Evolutionary conservation across 148 eudicot species (phyloP), one percentile per base, ranked within the genome.

Genomic region (Silene latifolia): DNA sequence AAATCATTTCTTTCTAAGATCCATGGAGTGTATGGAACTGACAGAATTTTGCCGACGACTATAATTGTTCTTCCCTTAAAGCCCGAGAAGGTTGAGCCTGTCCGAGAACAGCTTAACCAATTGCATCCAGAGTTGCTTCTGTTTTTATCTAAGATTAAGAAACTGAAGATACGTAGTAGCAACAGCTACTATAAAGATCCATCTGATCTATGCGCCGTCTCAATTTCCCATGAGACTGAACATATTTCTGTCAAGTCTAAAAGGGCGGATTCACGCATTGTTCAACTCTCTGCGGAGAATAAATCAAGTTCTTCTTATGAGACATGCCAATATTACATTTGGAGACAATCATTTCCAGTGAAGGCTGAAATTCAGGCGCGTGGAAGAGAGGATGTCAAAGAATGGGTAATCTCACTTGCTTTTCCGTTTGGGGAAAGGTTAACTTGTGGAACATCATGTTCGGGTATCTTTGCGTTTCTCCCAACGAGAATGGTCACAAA

Each of bases 51-150:
- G 61, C 53, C 84, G 68, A 32, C 85, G 0, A 86, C 85, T 13
- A 80, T 78, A 48, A 82, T 86, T n/a, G 67, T 83, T 32, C 80
- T 86, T 46, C 89, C 86, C 11, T 59, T 86, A 20, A 86, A 83
- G 74, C 29, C 63, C 10, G 85, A 81, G 20, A 83, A 86, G 66
- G 39, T 86, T 15, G 42, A 83, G 18, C 44, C 80, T 0, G 85
- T 84, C 19, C 82, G 66, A 48, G 74, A 82, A 70, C 75, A 86
- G 63, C 71, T 86, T 17, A 61, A 61, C 3, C 29, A 59, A 21
- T 21, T 86, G 11, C 89, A 86, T 70, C 89, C 87, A 0, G 84
- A 83, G 80, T 51, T 86, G 18, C 83, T 82, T 8, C 76, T 84
- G 0, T 84, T 86, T 25, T 63, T 83, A 5, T 81, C 60, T 14